Evolutionary conservation across 192 early-diverging fungal species (phyloP).

Genomic region (Chytriomyces hyalinus): DNA sequence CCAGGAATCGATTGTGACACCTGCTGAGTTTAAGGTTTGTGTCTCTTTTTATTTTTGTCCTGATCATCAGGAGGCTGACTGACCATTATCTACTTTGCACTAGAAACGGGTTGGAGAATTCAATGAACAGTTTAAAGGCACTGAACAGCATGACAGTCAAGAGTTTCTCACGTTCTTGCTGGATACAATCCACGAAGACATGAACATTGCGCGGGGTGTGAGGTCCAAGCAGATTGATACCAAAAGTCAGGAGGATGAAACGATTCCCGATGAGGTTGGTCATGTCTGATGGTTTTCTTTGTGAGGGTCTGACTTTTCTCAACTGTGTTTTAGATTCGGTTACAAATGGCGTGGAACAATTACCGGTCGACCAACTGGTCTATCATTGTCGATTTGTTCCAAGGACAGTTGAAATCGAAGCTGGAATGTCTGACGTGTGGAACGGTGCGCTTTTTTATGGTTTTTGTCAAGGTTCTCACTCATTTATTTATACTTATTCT

Average conservation of each 20-base stretch:
- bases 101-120: conserved; percentile 73
- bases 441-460: conserved; percentile 46
- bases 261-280: conserved; percentile 60
- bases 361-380: conserved; percentile 79
- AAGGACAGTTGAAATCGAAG: conserved; percentile 76
- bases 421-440: conserved; percentile 75
- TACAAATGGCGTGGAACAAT: conserved; percentile 68
- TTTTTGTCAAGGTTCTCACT: background rate
- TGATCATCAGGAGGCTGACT: conserved; percentile 5
- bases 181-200: conserved; percentile 89
- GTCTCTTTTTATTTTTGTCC: background rate
- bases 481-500: background rate
- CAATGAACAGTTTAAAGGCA: conserved; percentile 82
- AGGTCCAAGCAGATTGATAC: conserved; percentile 58
- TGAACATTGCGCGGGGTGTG: conserved; percentile 68
- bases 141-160: conserved; percentile 96
- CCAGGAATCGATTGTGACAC: conserved; percentile 76
- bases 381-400: conserved; percentile 88
- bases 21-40: conserved; percentile 67
- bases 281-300: background rate
- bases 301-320: background rate
- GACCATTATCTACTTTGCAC: background rate
- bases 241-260: conserved; percentile 63
- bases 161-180: conserved; percentile 92
- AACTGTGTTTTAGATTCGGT: conserved; percentile 16